Base-by-base conservation (phyloP, 2,329 filamentous ascomycete species). In the Hirsutella thompsonii region DNA sequence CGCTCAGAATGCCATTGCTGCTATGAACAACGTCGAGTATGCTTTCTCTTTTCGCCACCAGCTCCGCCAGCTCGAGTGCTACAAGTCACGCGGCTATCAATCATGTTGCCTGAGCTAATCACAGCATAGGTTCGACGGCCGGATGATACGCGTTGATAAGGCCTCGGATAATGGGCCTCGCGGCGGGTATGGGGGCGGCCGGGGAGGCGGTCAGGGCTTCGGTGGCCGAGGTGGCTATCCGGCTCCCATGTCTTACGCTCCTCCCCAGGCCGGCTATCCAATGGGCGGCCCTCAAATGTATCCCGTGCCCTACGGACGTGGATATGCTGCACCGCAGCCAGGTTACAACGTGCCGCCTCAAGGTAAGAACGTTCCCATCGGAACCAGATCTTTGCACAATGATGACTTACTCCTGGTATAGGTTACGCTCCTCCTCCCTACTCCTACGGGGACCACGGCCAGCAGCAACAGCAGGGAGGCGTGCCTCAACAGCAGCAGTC, bases 61-160 rank as follows among this genome's bases (percentile, higher is more conserved):
- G 44, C 16, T 9, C 28, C 28, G 28, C 28, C 8, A 3, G 11
- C 9, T 14, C 33, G 44, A 37, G 37, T 38, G 37, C 38, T 36
- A 29, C 37, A 4, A 23, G 32, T 21, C 18, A 4, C n/a, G 11
- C 11, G 28, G 11, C 9, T 10, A n/a, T 10, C 28, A n/a, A 10
- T 30, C 28, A n/a, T 20, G 11, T 35, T 28, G 10, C 8, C 26
- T 39, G 16, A 14, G 16, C 8, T 26, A 30, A 8, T 30, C 32
- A 18, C 6, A 14, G 3, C 18, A 29, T 20, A 94, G 89, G 55
- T 94, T 96, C 63, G 89, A 96, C 63, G 90, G 90, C 49, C 86
- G 90, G 53, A 79, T 77, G 49, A 95, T 98, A 61, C 88, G 90
- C 52, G 90, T 98, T 49, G 90, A 96, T 68, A 94, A 89, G 64